A percentile compares a stretch with the other conserved stretches of the same genome.
Conservation (phyloP, 352 stramenopile species). For the Elongisporangium anandrum region DNA sequence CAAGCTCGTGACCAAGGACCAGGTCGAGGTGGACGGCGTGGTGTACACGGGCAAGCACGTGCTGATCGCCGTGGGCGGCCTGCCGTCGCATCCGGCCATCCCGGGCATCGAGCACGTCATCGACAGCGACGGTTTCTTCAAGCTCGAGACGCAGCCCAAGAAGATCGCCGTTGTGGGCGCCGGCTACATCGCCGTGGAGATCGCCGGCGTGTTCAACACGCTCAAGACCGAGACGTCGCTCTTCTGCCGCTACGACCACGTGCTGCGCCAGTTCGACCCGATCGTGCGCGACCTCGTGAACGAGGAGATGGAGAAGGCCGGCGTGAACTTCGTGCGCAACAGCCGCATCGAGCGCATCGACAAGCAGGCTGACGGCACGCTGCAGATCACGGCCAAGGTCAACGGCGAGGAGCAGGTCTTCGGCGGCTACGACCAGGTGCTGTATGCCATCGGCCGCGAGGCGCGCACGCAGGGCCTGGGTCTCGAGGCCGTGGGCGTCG, state of each 20-base stretch:
- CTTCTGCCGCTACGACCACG: constrained; percentile 85
- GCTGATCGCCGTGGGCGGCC: constrained; percentile 93
- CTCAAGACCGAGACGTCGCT: constrained; percentile 91
- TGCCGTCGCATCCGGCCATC: constrained; percentile 79
- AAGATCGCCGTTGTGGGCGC: constrained; percentile 93
- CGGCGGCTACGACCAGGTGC: constrained; percentile 43
- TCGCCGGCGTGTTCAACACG: constrained; percentile 93
- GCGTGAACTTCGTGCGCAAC: constrained; percentile 61
- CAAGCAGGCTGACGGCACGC: constrained; percentile 81
- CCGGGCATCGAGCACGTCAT: constrained; percentile 92
- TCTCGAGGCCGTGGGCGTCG: constrained; percentile 74
- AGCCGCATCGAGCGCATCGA: constrained; percentile 65
- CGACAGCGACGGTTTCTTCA: constrained; percentile 96
- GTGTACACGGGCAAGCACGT: constrained; percentile 90
- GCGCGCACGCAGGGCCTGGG: constrained; percentile 86
- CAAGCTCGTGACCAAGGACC: constrained; percentile 81
- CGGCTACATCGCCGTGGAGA: constrained; percentile 97
- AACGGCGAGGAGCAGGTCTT: constrained; percentile 53
- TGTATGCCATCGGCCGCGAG: constrained; percentile 82
- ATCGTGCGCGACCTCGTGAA: constrained; percentile 81
- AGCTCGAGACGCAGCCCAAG: constrained; percentile 87
- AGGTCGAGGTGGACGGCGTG: constrained; percentile 73
- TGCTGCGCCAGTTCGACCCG: constrained; percentile 88
- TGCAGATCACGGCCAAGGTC: constrained; percentile 58
- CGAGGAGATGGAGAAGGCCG: constrained; percentile 65